phyloP scores from a whole-genome alignment of 116 monocot species.

The Phalaenopsis hybrid region DNA sequence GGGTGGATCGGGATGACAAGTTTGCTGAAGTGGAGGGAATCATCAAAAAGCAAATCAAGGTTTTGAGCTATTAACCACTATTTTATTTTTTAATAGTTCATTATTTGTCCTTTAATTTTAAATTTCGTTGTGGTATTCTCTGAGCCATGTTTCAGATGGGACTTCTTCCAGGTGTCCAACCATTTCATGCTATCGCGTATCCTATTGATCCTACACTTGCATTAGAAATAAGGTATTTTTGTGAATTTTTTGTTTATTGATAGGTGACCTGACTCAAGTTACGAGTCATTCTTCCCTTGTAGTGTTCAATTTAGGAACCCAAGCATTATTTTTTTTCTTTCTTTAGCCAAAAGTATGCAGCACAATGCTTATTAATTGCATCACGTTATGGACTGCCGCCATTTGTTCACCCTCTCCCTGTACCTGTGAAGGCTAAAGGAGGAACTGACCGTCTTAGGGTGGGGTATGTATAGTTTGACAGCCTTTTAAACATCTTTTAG shows the following conservation, averaged over 20 bases:
- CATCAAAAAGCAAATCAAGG: conserved; percentile 93
- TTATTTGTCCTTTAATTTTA: neutral
- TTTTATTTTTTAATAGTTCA: conserved; percentile 6
- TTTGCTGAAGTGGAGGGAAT: conserved; percentile 90
- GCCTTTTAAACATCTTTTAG: neutral
- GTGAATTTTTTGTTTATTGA: neutral
- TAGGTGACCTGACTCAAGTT: neutral
- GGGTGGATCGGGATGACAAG: conserved; percentile 79
- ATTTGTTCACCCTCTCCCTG: conserved; percentile 59
- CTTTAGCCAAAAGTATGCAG: conserved; percentile 84
- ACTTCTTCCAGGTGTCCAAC: conserved; percentile 90
- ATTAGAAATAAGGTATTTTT: conserved; percentile 76
- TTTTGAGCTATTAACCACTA: conserved; percentile 11
- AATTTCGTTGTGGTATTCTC: neutral
- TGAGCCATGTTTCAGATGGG: conserved; percentile 35
- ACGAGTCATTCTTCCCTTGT: neutral
- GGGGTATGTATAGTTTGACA: conserved; percentile 44
- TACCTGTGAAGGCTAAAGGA: conserved; percentile 67
- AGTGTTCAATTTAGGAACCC: neutral
- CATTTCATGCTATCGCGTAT: conserved; percentile 99
- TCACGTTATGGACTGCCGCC: conserved; percentile 72
- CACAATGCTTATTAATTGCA: conserved; percentile 79
- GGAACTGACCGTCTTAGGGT: conserved; percentile 64
- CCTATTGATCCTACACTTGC: conserved; percentile 87
- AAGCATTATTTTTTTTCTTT: conserved; percentile 9